Conservation (phyloP, 2,329 filamentous ascomycete species). For the Calonectria montana region DNA sequence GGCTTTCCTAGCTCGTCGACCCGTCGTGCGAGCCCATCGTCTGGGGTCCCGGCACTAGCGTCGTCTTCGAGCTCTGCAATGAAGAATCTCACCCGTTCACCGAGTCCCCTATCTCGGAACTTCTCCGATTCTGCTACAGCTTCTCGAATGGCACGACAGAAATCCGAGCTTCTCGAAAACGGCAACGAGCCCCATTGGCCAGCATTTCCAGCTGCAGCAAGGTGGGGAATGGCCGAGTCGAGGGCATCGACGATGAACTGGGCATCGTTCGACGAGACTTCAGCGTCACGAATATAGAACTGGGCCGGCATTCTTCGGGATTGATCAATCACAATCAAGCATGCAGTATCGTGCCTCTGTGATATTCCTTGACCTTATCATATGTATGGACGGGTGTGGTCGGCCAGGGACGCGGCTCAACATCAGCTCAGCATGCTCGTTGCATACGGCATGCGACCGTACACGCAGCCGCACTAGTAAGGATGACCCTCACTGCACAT, state of each 20-base stretch:
- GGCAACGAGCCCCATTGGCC: constrained; percentile 44
- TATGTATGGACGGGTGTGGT: constrained; percentile 13
- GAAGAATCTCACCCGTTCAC: constrained; percentile 41
- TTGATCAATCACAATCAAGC: constrained; percentile 14
- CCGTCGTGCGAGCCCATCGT: constrained; percentile 28
- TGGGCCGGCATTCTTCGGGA: constrained; percentile 29
- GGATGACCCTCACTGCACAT: constrained; percentile 31
- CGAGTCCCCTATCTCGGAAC: constrained; percentile 36
- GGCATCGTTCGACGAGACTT: constrained; percentile 36
- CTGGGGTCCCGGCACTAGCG: constrained; percentile 9
- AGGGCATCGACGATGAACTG: constrained; percentile 46
- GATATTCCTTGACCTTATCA: constrained; percentile 26
- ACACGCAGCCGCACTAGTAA: constrained; percentile 34
- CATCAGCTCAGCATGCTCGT: constrained; percentile 29
- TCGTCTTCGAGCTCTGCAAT: constrained; percentile 40
- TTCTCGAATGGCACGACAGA: constrained; percentile 33
- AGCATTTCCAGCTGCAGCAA: constrained; percentile 41
- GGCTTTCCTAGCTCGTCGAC: constrained; percentile 26
- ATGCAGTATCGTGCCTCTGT: background rate
- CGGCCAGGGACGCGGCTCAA: constrained; percentile 21
- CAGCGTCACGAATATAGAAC: constrained; percentile 41
- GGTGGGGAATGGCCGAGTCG: constrained; percentile 44
- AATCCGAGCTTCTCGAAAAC: constrained; percentile 39
- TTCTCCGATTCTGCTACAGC: constrained; percentile 37
- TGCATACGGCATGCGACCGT: constrained; percentile 23